Conservation (phyloP, 129 eudicot genomes). For the Lonicera japonica region DNA sequence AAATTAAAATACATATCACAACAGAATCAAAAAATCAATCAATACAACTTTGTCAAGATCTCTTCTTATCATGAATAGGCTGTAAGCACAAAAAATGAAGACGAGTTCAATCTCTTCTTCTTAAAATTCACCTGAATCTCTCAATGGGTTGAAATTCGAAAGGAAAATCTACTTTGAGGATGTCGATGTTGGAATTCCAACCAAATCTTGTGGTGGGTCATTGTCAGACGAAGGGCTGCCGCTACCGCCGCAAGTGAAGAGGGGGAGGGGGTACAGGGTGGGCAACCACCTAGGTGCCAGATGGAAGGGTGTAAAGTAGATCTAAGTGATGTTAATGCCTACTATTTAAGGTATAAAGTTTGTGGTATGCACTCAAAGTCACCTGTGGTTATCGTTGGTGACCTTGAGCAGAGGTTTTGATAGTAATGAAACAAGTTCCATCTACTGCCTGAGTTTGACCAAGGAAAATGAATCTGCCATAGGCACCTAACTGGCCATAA, state of each 20-base stretch:
- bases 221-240: slow-evolving; percentile 14
- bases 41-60: no score
- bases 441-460: slow-evolving; percentile 80
- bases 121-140: slow-evolving; percentile 28
- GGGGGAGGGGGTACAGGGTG: slow-evolving; percentile 47
- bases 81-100: slow-evolving; percentile 20
- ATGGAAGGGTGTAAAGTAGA: slow-evolving; percentile 89
- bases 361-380: slow-evolving; percentile 85
- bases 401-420: slow-evolving; percentile 85
- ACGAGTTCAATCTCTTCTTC: slow-evolving; percentile 26
- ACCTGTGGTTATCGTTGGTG: slow-evolving; percentile 64
- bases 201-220: slow-evolving; percentile 43
- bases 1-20: no score
- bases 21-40: no score
- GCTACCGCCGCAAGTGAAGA: slow-evolving; percentile 48
- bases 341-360: slow-evolving; percentile 87
- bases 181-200: slow-evolving; percentile 44
- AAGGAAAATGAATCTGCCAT: slow-evolving; percentile 88
- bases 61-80: slow-evolving; percentile 30
- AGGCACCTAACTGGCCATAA: slow-evolving; percentile 92
- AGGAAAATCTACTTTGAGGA: slow-evolving; percentile 75
- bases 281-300: slow-evolving; percentile 77
- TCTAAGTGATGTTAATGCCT: slow-evolving; percentile 87
- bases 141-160: slow-evolving; percentile 59
- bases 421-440: slow-evolving; percentile 97